Base-by-base conservation (phyloP, 345 rosid genomes). In the Hibiscus syriacus region DNA sequence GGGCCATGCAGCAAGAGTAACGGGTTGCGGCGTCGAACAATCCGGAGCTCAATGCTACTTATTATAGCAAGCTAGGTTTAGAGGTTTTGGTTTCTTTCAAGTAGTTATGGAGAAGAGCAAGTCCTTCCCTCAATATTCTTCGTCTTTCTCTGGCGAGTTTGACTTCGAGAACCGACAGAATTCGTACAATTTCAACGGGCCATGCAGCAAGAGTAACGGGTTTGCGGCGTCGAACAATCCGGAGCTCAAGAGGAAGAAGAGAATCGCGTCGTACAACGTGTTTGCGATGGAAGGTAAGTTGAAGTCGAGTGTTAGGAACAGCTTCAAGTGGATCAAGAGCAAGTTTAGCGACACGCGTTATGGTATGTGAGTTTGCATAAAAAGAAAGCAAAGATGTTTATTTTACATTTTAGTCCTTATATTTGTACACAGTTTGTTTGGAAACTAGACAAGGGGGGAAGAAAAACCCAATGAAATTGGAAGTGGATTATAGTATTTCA, bases 301-400 rank as follows among this genome's bases (percentile, higher is more conserved):
- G 29, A 93, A 93, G 72, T 84, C 83, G 4, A 78, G 87, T 71
- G 73, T 90, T 4, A 81, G 88, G 69, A 90, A 70, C 81, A 87
- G 96, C 80, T 86, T 93, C 79, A 93, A 93, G 81, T 93, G 98
- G 98, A 86, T 93, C 84, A 90, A 93, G 85, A 83, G 61, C 86
- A 93, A 93, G 81, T 66, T 87, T 43, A 79, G 69, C 26, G 85
- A 85, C 20, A 79, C 20, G 59, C 84, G 82, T 13, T 78, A 81
- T 38, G 79, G 81, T 30, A 25, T 81, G 61, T 86, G 70, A 81
- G n/a, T 54, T 52, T 34, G 13, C 26, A 6, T 17, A 12, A 13
- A 38, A 13, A 10, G 13, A 38, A 6, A 26, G 19, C 13, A 49
- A 45, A 22, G 13, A 39, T 53, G 52, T 11, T 23, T 62, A 39